Base-by-base conservation (phyloP, 306 rosid species). In the Coriaria nepalensis region DNA sequence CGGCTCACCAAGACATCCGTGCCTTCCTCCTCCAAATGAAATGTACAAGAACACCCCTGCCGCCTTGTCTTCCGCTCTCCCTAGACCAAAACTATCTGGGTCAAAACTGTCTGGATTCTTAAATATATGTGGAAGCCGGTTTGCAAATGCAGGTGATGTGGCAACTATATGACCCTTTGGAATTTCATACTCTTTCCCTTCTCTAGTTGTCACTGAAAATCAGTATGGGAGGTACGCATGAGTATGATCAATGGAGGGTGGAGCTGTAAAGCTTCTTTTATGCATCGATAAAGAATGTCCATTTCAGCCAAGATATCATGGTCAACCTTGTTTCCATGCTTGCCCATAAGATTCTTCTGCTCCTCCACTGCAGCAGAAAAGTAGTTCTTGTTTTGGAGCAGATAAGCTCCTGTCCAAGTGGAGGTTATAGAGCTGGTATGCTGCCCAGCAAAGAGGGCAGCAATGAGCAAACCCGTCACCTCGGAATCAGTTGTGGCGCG, bases 1-100 rank as follows among this genome's bases (percentile, higher is more conserved):
- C 12, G 97, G 95, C 73, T 90, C 97, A 7, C 97, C 97, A 0
- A 90, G 95, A 72, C 97, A 90, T 55, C 97, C 97, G 35, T 90
- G 97, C 55, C 97, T 64, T 33, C 97, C 97, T 0, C 97, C 97
- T 62, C 97, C 97, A 39, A 90, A 90, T 4, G 95, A 90, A 61
- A 90, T 81, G 61, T 81, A 81, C 0, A 95, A 90, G 77, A 90
- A 84, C 36, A 87, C 70, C 62, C 95, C 95, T 0, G 94, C 82
- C 2, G 37, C 84, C 82, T 90, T 90, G 74, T 90, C 97, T 62
- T 90, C 97, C 54, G 84, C 97, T 65, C 92, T 70, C 50, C 95
- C 94, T 4, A 60, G 65, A 2, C 76, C 62, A 71, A 64, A 90
- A 35, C 97, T 67, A 35, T 84, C 82, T 0, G 97, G 95, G 65